Evolutionary conservation across 176 grass and related monocot species (phyloP).

Genomic region (Zizania latifolia): DNA sequence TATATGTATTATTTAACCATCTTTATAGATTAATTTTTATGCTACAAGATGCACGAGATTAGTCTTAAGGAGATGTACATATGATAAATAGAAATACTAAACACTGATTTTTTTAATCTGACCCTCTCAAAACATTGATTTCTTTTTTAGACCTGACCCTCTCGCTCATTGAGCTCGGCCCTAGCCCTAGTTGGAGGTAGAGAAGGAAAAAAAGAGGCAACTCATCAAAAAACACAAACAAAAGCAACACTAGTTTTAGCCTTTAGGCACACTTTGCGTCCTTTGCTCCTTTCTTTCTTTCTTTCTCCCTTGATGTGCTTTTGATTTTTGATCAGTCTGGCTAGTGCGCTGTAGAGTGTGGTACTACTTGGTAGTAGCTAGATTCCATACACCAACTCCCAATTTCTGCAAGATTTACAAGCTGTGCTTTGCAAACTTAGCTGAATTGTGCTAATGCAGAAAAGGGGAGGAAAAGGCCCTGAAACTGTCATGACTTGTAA

Average conservation of each 20-base stretch:
- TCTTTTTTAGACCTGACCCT: too few species aligned
- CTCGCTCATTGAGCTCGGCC: too few species aligned
- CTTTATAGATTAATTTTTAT: too few species aligned
- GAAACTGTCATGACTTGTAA: not conserved
- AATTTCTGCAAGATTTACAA: not conserved
- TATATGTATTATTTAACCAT: too few species aligned
- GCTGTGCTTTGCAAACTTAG: not conserved
- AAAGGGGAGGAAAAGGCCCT: not conserved
- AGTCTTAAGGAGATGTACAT: too few species aligned
- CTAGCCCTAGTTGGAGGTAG: too few species aligned
- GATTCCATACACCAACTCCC: not conserved
- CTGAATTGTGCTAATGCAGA: not conserved
- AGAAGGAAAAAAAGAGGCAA: slow-evolving; percentile 11
- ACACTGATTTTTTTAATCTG: too few species aligned
- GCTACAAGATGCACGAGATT: too few species aligned
- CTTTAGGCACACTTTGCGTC: slow-evolving; percentile 25
- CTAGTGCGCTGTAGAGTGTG: not conserved
- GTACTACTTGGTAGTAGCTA: not conserved
- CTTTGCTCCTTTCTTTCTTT: slow-evolving; percentile 5
- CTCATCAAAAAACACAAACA: not conserved
- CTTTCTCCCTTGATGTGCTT: not conserved
- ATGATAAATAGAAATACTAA: too few species aligned
- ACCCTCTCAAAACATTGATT: too few species aligned
- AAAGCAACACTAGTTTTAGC: slow-evolving; percentile 36
- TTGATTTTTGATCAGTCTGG: not conserved